These are phyloP conservation scores for Mycena alexandri DNA, from an alignment of 768 basidiomycete genomes.

Conservation along the genomic window DNA sequence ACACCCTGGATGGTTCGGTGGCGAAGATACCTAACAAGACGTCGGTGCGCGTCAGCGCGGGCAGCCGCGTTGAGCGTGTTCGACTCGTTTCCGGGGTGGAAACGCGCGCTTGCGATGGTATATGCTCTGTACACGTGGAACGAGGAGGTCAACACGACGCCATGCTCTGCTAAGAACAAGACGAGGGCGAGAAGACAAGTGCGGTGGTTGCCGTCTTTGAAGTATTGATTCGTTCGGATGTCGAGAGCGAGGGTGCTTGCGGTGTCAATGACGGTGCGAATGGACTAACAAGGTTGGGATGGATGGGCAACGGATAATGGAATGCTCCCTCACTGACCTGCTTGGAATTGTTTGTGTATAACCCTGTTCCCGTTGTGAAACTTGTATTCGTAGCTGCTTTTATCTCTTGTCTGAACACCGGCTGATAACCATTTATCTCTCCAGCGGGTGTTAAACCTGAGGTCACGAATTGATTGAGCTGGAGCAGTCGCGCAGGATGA, in stretches of 20 bases:
- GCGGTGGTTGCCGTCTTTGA: conserved; percentile 35
- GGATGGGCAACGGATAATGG: not conserved
- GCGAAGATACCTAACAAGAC: conserved; percentile 23
- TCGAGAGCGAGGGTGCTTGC: conserved; percentile 22
- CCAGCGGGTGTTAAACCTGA: conserved; percentile 29
- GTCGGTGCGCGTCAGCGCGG: conserved; percentile 14
- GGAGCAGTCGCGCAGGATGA: conserved; percentile 21
- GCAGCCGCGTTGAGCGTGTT: conserved; percentile 26
- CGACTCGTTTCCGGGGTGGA: conserved; percentile 37
- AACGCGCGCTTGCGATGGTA: conserved; percentile 33
- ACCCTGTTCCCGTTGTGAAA: not conserved
- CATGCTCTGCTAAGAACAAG: conserved; percentile 23
- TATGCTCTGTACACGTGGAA: conserved; percentile 33
- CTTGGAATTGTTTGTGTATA: not conserved
- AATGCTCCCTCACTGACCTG: not conserved
- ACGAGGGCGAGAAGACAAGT: conserved; percentile 26
- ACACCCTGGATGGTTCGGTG: conserved; percentile 14
- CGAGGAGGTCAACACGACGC: conserved; percentile 30
- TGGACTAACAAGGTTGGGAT: conserved; percentile 1
- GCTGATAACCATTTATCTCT: conserved; percentile 14
- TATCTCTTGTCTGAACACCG: conserved; percentile 3
- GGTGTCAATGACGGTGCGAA: conserved; percentile 16
- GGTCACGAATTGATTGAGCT: conserved; percentile 32
- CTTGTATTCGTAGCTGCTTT: not conserved
- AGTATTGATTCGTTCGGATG: conserved; percentile 33